Conservation (phyloP, 2,329 filamentous ascomycete species). For the Trichoderma sp. region DNA sequence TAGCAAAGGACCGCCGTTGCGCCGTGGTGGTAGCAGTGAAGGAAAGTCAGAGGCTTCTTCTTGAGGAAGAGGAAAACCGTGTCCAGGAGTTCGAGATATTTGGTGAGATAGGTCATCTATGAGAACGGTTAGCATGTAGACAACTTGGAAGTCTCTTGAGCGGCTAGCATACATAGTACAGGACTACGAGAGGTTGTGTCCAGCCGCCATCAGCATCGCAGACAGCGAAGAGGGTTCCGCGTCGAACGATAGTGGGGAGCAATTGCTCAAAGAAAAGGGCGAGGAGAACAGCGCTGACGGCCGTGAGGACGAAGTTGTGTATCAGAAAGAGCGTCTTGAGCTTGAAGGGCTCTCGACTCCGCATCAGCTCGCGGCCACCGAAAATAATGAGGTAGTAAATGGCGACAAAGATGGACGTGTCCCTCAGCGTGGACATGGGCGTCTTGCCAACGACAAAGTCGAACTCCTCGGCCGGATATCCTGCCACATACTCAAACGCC, state of each 20-base stretch:
- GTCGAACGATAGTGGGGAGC: conserved; percentile 67
- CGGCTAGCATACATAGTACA: conserved; percentile 72
- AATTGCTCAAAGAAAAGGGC: conserved; percentile 79
- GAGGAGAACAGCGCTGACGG: conserved; percentile 69
- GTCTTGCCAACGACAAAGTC: conserved; percentile 69
- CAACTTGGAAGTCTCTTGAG: not conserved
- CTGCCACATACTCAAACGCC: conserved; percentile 64
- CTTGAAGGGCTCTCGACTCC: conserved; percentile 70
- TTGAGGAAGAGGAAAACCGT: conserved; percentile 88
- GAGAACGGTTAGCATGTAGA: conserved; percentile 26
- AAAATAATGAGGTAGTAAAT: conserved; percentile 84
- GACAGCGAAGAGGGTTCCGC: conserved; percentile 77
- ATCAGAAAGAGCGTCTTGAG: conserved; percentile 78
- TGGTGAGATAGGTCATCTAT: conserved; percentile 86
- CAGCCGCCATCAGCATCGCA: conserved; percentile 68
- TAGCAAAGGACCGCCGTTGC: conserved; percentile 87
- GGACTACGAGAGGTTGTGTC: conserved; percentile 76
- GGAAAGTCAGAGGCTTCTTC: conserved; percentile 92
- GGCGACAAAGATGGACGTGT: conserved; percentile 67
- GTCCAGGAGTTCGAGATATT: conserved; percentile 84
- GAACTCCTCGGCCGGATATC: conserved; percentile 78
- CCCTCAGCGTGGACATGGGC: conserved; percentile 75
- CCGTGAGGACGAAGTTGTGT: conserved; percentile 83
- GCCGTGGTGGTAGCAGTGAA: conserved; percentile 90
- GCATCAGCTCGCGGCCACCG: conserved; percentile 80